Conservation (phyloP, 495 filamentous ascomycete genomes). For the Penicillium canescens region DNA sequence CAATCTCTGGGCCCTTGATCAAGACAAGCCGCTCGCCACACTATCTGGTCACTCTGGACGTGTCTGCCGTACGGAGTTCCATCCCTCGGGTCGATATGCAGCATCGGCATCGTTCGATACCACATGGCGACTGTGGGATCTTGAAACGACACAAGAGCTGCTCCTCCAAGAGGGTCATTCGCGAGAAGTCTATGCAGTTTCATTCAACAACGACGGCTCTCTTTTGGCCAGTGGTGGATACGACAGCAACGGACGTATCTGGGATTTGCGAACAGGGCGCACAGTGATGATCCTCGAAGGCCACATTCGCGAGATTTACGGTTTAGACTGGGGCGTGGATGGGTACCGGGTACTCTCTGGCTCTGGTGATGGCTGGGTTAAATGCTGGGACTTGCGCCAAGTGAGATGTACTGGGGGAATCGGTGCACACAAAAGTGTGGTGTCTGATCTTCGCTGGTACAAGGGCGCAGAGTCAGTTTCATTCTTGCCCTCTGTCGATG, state of each 20-base stretch:
- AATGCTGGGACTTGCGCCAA: constrained; percentile 95
- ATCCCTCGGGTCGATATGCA: constrained; percentile 86
- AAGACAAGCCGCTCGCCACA: constrained; percentile 80
- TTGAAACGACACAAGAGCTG: constrained; percentile 79
- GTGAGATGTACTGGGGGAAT: constrained; percentile 80
- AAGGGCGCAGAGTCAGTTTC: constrained; percentile 75
- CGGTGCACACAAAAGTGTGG: constrained; percentile 87
- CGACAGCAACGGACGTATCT: constrained; percentile 92
- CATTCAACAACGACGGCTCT: constrained; percentile 88
- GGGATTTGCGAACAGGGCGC: constrained; percentile 92
- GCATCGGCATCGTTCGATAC: constrained; percentile 95
- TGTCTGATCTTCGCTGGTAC: constrained; percentile 92
- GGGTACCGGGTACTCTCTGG: constrained; percentile 86
- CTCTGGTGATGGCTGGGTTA: constrained; percentile 93
- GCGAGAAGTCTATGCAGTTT: constrained; percentile 82
- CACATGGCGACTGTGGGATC: constrained; percentile 96
- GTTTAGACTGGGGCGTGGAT: constrained; percentile 87
- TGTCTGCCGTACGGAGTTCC: constrained; percentile 90
- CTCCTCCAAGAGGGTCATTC: constrained; percentile 94
- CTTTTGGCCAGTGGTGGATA: constrained; percentile 86
- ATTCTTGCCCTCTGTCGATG: constrained; percentile 53
- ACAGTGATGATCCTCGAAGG: constrained; percentile 96
- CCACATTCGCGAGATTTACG: constrained; percentile 91
- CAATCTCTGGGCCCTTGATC: constrained; percentile 84
- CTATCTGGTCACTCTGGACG: constrained; percentile 83